Evolutionary conservation across 2,329 filamentous ascomycete genomes (phyloP).

Genomic region (Colletotrichum salicis): DNA sequence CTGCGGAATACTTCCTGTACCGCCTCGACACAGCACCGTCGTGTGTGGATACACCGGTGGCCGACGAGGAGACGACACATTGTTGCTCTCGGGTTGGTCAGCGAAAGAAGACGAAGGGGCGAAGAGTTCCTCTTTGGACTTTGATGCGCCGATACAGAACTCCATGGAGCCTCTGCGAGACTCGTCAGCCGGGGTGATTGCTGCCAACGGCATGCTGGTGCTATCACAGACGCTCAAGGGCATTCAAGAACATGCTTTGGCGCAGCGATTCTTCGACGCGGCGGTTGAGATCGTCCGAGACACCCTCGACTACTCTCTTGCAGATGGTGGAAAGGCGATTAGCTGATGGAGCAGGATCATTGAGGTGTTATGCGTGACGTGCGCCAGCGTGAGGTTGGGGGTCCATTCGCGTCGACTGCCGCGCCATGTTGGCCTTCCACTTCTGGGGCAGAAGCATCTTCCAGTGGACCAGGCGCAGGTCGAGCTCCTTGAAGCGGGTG

Average conservation of each 20-base stretch:
- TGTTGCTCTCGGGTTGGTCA: slow-evolving; percentile 46
- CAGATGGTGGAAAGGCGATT: slow-evolving; percentile 53
- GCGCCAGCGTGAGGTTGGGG: slow-evolving; percentile 61
- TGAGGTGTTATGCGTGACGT: slow-evolving; percentile 60
- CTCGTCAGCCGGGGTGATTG: slow-evolving; percentile 52
- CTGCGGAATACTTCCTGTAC: slow-evolving; percentile 61
- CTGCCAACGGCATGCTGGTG: slow-evolving; percentile 54
- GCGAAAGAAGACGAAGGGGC: slow-evolving; percentile 42
- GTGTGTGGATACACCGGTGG: slow-evolving; percentile 43
- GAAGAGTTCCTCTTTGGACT: slow-evolving; percentile 53
- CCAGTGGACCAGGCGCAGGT: slow-evolving; percentile 57
- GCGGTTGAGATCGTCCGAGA: slow-evolving; percentile 46
- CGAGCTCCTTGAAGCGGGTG: slow-evolving; percentile 59
- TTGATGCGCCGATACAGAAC: slow-evolving; percentile 56
- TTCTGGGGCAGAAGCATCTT: slow-evolving; percentile 56
- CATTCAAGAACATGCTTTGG: slow-evolving; percentile 25
- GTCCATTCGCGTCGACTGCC: slow-evolving; percentile 50
- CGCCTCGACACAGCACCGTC: slow-evolving; percentile 49
- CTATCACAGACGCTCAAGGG: slow-evolving; percentile 45
- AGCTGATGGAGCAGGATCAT: slow-evolving; percentile 61
- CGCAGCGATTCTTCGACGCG: slow-evolving; percentile 39
- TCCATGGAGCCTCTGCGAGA: slow-evolving; percentile 44
- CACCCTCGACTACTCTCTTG: slow-evolving; percentile 42
- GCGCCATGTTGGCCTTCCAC: slow-evolving; percentile 49
- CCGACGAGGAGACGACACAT: slow-evolving; percentile 37